These are phyloP conservation scores for Fusarium anthophilum DNA, from an alignment of 2,329 filamentous ascomycete genomes.

Conservation along the genomic window DNA sequence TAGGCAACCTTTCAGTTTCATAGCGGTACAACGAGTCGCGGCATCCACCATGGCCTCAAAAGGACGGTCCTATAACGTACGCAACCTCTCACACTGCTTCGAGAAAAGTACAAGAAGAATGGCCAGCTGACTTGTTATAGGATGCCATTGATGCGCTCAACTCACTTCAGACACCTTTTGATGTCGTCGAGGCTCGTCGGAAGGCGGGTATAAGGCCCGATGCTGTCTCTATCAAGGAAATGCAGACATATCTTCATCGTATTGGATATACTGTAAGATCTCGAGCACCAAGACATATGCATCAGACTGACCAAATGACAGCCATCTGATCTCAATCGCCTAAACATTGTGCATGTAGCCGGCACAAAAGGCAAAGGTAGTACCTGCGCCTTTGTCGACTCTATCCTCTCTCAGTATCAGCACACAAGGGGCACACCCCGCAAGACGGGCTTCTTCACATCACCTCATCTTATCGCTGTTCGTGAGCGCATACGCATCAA, in stretches of 20 bases:
- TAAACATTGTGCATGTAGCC: conserved; percentile 75
- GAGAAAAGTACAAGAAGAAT: background rate
- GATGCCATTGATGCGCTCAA: conserved; percentile 89
- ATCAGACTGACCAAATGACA: conserved; percentile 21
- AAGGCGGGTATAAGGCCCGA: conserved; percentile 79
- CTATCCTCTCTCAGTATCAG: conserved; percentile 66
- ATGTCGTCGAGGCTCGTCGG: conserved; percentile 79
- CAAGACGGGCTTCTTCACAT: conserved; percentile 72
- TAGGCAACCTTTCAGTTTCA: conserved; percentile 31
- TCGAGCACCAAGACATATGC: background rate
- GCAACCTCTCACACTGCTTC: background rate
- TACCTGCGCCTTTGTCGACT: conserved; percentile 74
- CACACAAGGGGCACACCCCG: conserved; percentile 45
- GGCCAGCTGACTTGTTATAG: conserved; percentile 54
- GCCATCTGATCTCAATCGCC: conserved; percentile 61
- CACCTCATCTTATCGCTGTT: conserved; percentile 73
- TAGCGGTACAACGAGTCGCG: conserved; percentile 19
- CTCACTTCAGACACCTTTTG: conserved; percentile 88
- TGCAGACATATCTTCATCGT: conserved; percentile 78
- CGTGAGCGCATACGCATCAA: conserved; percentile 74
- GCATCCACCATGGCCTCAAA: conserved; percentile 44
- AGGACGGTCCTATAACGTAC: conserved; percentile 49
- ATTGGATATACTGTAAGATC: conserved; percentile 75
- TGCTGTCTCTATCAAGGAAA: conserved; percentile 76
- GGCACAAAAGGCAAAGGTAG: conserved; percentile 83